A percentile compares a stretch with the other conserved stretches of the same genome.
phyloP scores from a whole-genome alignment of 495 filamentous ascomycete genomes.

The Xylaria curta region DNA sequence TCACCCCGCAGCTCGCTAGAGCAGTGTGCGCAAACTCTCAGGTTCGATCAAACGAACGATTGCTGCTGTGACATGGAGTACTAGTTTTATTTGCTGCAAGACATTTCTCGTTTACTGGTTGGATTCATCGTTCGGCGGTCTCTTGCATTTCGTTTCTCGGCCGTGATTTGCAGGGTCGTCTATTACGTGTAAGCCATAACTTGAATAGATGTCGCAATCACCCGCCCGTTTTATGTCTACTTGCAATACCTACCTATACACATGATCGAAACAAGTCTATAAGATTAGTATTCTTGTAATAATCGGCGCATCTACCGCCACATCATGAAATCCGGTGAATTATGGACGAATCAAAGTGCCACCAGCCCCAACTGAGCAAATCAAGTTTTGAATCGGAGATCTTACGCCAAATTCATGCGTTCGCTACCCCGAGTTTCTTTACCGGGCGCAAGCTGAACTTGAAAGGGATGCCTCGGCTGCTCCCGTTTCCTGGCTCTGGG shows the following conservation, averaged over 20 bases:
- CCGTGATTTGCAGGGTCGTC: background rate
- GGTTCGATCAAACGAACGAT: background rate
- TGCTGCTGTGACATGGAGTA: background rate
- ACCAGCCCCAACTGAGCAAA: background rate
- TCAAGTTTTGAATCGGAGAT: conserved; percentile 9
- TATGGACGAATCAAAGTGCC: background rate
- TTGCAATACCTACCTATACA: background rate
- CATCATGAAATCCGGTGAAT: background rate
- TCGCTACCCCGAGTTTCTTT: background rate
- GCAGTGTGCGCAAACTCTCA: background rate
- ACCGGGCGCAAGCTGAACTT: background rate
- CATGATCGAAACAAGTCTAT: background rate
- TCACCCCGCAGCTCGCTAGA: conserved; percentile 20
- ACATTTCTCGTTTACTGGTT: background rate
- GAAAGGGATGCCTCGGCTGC: conserved; percentile 2
- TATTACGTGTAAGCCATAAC: background rate
- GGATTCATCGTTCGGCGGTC: background rate
- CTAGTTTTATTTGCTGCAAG: background rate
- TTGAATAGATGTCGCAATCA: background rate
- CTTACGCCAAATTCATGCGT: conserved; percentile 25
- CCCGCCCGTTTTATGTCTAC: background rate
- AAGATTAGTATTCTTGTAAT: background rate
- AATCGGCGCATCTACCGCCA: background rate
- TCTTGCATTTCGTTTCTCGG: background rate
- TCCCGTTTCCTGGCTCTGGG: background rate